phyloP scores from a whole-genome alignment of 768 basidiomycete species.

The Rhodosporidiobolus sp. region DNA sequence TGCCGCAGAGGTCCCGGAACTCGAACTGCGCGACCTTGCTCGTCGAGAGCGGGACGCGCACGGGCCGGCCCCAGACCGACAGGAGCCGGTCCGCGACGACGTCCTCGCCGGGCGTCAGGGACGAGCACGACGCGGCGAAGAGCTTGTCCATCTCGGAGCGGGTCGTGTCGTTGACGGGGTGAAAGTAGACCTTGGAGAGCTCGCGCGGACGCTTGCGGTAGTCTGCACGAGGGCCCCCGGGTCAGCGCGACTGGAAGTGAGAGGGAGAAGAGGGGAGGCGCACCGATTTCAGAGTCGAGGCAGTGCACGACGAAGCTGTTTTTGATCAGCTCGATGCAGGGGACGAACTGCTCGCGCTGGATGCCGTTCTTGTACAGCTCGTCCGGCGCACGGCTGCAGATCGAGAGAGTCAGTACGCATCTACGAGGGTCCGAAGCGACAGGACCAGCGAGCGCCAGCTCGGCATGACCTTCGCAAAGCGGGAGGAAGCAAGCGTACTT shows the following conservation, averaged over 20 bases:
- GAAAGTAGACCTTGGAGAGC: conserved; percentile 88
- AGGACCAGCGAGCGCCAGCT: background rate
- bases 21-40: conserved; percentile 70
- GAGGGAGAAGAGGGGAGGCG: conserved; percentile 27
- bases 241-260: background rate
- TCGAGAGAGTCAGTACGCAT: background rate
- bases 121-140: conserved; percentile 62
- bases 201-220: conserved; percentile 91
- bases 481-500: conserved; percentile 64
- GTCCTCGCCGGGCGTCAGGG: conserved; percentile 56
- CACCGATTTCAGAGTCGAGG: conserved; percentile 91
- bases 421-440: background rate
- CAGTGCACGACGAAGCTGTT: conserved; percentile 80
- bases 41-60: conserved; percentile 59
- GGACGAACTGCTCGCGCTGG: conserved; percentile 88
- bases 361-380: conserved; percentile 99
- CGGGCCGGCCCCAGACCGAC: conserved; percentile 83
- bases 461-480: background rate
- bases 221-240: conserved; percentile 55
- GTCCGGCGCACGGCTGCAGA: conserved; percentile 83
- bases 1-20: conserved; percentile 81
- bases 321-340: conserved; percentile 91
- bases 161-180: conserved; percentile 69
- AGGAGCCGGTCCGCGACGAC: conserved; percentile 64
- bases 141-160: conserved; percentile 71